Evolutionary conservation across 2,329 filamentous ascomycete genomes (phyloP).

Genomic region (Neocatenulostroma microsporum): DNA sequence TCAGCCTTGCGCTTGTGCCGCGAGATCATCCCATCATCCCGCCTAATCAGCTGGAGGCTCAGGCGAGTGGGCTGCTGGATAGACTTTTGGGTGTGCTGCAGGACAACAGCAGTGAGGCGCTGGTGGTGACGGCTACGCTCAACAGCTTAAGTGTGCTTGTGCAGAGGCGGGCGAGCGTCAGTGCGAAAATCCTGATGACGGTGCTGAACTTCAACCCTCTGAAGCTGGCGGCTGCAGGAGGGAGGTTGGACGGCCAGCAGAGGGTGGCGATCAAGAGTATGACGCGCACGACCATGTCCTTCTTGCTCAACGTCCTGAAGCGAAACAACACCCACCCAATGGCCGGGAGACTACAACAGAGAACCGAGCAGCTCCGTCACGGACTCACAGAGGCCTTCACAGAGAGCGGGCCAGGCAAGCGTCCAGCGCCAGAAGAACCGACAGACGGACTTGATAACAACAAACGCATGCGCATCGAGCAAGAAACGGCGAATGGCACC

Average conservation of each 20-base stretch:
- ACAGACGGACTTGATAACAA: slow-evolving; percentile 63
- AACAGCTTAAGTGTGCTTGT: slow-evolving; percentile 81
- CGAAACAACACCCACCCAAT: slow-evolving; percentile 74
- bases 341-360: slow-evolving; percentile 70
- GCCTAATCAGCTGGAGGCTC: slow-evolving; percentile 76
- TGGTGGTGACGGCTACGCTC: slow-evolving; percentile 82
- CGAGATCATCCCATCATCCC: slow-evolving; percentile 74
- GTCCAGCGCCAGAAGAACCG: slow-evolving; percentile 62
- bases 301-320: slow-evolving; percentile 77
- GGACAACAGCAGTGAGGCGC: slow-evolving; percentile 72
- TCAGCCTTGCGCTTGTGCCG: slow-evolving; percentile 79
- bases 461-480: slow-evolving; percentile 71
- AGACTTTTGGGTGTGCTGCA: slow-evolving; percentile 78
- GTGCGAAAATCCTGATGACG: slow-evolving; percentile 76
- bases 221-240: slow-evolving; percentile 52
- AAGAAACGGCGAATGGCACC: slow-evolving; percentile 35
- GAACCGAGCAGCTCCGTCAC: slow-evolving; percentile 74
- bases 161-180: slow-evolving; percentile 69
- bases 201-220: slow-evolving; percentile 89
- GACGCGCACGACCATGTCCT: slow-evolving; percentile 81
- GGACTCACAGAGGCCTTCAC: slow-evolving; percentile 72
- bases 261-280: slow-evolving; percentile 85
- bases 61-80: slow-evolving; percentile 84
- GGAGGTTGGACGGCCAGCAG: slow-evolving; percentile 48
- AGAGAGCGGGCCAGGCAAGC: slow-evolving; percentile 61